Evolutionary conservation across 2,329 filamentous ascomycete genomes (phyloP).

Genomic region (Fusarium nanum): DNA sequence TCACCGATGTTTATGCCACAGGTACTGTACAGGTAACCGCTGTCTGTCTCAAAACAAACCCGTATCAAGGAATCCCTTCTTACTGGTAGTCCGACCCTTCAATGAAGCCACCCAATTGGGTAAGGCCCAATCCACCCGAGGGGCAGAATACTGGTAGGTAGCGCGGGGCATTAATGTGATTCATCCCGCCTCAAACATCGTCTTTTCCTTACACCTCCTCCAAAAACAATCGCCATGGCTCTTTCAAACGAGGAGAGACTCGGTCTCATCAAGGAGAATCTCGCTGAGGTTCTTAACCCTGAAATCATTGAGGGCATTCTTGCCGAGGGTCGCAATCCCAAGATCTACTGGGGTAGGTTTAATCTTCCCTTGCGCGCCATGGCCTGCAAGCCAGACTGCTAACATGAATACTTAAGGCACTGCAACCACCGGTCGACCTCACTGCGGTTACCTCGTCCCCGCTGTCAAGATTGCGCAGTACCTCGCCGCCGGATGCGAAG

Average conservation of each 20-base stretch:
- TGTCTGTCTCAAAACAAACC: neutral
- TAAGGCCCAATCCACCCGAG: constrained; percentile 1
- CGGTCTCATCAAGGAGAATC: constrained; percentile 80
- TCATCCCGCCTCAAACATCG: neutral
- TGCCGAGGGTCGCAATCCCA: constrained; percentile 76
- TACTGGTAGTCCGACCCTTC: neutral
- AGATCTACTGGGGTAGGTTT: constrained; percentile 82
- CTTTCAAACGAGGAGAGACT: constrained; percentile 66
- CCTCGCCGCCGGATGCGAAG: constrained; percentile 83
- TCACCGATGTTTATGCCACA: neutral
- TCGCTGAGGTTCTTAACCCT: constrained; percentile 84
- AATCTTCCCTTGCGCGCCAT: neutral
- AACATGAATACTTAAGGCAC: constrained; percentile 63
- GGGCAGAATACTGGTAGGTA: constrained; percentile 1
- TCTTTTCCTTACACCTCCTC: neutral
- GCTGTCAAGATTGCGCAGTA: constrained; percentile 92
- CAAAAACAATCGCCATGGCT: constrained; percentile 15
- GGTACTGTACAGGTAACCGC: neutral
- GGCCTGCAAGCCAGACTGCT: neutral
- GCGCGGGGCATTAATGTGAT: constrained; percentile 8
- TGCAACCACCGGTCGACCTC: constrained; percentile 86
- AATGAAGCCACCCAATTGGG: neutral
- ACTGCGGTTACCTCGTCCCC: constrained; percentile 90
- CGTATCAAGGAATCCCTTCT: neutral
- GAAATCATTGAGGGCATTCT: constrained; percentile 83